These are phyloP conservation scores for Aureobasidium sp. DNA, from an alignment of 2,329 filamentous ascomycete genomes.

Conservation along the genomic window DNA sequence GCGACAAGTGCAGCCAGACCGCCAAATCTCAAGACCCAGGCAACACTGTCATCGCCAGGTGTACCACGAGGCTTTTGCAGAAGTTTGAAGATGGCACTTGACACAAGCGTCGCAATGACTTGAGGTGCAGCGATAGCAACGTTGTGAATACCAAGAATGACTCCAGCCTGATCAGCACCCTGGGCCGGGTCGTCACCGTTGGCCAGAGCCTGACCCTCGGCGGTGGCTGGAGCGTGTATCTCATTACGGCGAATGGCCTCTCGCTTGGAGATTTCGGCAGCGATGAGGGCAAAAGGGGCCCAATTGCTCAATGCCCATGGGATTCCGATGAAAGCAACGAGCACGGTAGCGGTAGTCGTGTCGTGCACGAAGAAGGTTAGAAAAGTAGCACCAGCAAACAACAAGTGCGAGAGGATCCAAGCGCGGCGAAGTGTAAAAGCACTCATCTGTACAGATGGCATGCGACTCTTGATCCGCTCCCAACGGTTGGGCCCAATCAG, in stretches of 20 bases:
- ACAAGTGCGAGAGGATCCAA: conserved; percentile 78
- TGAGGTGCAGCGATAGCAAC: conserved; percentile 88
- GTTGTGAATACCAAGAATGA: conserved; percentile 92
- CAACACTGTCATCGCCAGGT: conserved; percentile 78
- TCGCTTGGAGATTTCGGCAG: conserved; percentile 78
- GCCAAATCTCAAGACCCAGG: conserved; percentile 77
- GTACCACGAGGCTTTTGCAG: conserved; percentile 81
- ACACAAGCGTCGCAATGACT: conserved; percentile 78
- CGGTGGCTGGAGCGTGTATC: conserved; percentile 27
- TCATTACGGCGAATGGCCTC: conserved; percentile 56
- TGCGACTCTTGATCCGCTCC: conserved; percentile 8
- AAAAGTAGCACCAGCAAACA: conserved; percentile 76
- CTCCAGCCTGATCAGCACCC: conserved; percentile 66
- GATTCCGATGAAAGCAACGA: conserved; percentile 76
- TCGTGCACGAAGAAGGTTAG: conserved; percentile 70
- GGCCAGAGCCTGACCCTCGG: conserved; percentile 34
- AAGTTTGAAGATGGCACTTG: conserved; percentile 73
- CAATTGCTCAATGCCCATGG: conserved; percentile 90
- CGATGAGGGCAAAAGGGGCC: conserved; percentile 93
- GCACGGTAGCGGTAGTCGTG: conserved; percentile 61
- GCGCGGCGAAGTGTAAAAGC: conserved; percentile 79
- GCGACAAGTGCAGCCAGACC: conserved; percentile 71
- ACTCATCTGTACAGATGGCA: conserved; percentile 55
- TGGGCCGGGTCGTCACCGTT: conserved; percentile 47
- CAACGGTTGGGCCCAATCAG: conserved; percentile 20